A percentile compares a stretch with the other conserved stretches of the same genome.
These are phyloP conservation scores for Orbilia ellipsospora DNA, from an alignment of 2,329 filamentous ascomycete species.

Conservation along the genomic window DNA sequence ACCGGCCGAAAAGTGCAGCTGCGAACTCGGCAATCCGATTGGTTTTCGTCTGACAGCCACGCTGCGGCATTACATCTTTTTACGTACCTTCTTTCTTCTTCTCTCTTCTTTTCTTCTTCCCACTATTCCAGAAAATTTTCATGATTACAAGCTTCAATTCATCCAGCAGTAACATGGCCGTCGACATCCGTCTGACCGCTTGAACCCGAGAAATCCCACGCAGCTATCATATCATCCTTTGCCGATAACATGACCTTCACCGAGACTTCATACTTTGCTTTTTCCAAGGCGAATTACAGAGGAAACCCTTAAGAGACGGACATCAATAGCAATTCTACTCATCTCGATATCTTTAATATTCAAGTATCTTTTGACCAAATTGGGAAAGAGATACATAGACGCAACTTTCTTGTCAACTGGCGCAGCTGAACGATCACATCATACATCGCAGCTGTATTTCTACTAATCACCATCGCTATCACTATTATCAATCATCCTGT, in stretches of 20 bases:
- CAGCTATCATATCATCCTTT: neutral
- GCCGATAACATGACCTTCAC: slow-evolving; percentile 46
- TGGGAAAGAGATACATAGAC: slow-evolving; percentile 10
- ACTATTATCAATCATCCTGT: neutral
- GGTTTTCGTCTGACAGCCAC: slow-evolving; percentile 7
- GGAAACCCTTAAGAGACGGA: slow-evolving; percentile 41
- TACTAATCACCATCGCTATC: neutral
- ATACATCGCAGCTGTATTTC: too few species aligned
- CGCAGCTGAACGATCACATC: slow-evolving; percentile 22
- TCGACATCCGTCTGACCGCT: slow-evolving; percentile 37
- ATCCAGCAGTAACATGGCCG: slow-evolving; percentile 28
- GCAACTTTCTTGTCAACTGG: slow-evolving; percentile 14
- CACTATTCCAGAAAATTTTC: neutral
- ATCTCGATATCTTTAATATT: neutral
- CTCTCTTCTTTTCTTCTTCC: slow-evolving; percentile 1
- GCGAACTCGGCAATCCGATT: slow-evolving; percentile 42
- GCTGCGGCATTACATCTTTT: slow-evolving; percentile 16
- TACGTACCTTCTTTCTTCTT: neutral
- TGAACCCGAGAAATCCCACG: slow-evolving; percentile 18
- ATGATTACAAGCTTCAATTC: slow-evolving; percentile 5
- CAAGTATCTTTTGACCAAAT: neutral
- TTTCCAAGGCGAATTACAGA: slow-evolving; percentile 53
- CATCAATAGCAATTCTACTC: neutral
- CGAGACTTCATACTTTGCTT: slow-evolving; percentile 51
- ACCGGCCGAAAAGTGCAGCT: slow-evolving; percentile 19